A percentile compares a stretch with the other conserved stretches of the same genome.
Conservation (phyloP, 2,329 filamentous ascomycete species). For the Aspergillus japonicus region DNA sequence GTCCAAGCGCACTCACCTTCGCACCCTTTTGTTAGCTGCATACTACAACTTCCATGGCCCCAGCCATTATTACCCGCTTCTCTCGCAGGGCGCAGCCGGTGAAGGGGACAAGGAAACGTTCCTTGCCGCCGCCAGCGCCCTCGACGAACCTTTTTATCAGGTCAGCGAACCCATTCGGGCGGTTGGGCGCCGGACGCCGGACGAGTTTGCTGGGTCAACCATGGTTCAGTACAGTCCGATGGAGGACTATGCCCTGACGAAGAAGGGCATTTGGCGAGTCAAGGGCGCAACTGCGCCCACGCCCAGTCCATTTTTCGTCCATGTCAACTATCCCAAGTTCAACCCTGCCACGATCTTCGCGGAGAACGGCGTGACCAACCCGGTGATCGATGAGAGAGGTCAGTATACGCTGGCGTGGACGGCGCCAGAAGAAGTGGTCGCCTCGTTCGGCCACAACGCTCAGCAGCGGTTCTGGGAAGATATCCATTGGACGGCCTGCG, state of each 20-base stretch:
- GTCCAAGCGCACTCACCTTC: slow-evolving; percentile 34
- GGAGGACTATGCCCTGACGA: slow-evolving; percentile 32
- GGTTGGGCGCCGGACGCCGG: slow-evolving; percentile 29
- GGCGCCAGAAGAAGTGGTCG: slow-evolving; percentile 21
- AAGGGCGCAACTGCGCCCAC: slow-evolving; percentile 30
- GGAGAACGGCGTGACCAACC: not conserved
- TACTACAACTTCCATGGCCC: slow-evolving; percentile 37
- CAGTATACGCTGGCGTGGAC: slow-evolving; percentile 26
- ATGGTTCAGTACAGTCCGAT: slow-evolving; percentile 42
- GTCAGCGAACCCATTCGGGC: slow-evolving; percentile 42
- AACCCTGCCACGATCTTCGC: slow-evolving; percentile 35
- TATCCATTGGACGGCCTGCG: slow-evolving; percentile 25
- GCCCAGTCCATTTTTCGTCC: slow-evolving; percentile 36
- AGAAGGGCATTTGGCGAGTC: slow-evolving; percentile 28
- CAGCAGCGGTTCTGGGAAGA: slow-evolving; percentile 36
- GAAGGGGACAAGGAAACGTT: slow-evolving; percentile 38
- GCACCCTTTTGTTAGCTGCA: slow-evolving; percentile 31
- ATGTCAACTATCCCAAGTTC: slow-evolving; percentile 32
- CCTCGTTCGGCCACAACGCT: slow-evolving; percentile 31
- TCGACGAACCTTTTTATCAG: slow-evolving; percentile 44
- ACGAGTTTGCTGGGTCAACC: slow-evolving; percentile 37
- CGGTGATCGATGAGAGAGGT: slow-evolving; percentile 24
- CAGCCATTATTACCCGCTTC: slow-evolving; percentile 29
- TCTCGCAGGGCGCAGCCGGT: slow-evolving; percentile 31
- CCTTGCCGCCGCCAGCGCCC: slow-evolving; percentile 19